phyloP scores from a whole-genome alignment of 2,329 filamentous ascomycete genomes.

The Fusarium sp. region DNA sequence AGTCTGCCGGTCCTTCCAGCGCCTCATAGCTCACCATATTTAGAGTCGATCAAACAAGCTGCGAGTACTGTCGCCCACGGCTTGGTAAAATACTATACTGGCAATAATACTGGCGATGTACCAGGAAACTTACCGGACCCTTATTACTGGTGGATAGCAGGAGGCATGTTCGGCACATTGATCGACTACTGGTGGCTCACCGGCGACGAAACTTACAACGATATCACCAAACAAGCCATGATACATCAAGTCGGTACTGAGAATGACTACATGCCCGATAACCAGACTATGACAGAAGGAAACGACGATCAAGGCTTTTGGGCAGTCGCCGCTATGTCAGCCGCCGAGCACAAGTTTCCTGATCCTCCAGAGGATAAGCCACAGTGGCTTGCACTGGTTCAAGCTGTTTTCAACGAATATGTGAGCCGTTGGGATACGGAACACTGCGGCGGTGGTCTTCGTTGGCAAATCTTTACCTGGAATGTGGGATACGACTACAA shows the following conservation, averaged over 20 bases:
- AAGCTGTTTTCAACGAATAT: slow-evolving; percentile 85
- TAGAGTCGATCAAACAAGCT: slow-evolving; percentile 63
- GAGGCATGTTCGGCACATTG: slow-evolving; percentile 77
- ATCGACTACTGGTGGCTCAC: slow-evolving; percentile 80
- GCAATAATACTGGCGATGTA: slow-evolving; percentile 68
- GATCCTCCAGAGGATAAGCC: slow-evolving; percentile 71
- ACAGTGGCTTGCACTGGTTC: slow-evolving; percentile 79
- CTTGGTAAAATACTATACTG: slow-evolving; percentile 63
- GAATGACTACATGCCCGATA: slow-evolving; percentile 73
- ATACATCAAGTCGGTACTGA: slow-evolving; percentile 70
- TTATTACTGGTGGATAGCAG: slow-evolving; percentile 83
- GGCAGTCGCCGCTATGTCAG: slow-evolving; percentile 82
- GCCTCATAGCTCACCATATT: not conserved
- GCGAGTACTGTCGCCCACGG: slow-evolving; percentile 61
- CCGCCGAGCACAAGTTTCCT: slow-evolving; percentile 80
- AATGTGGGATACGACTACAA: slow-evolving; percentile 79
- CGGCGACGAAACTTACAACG: slow-evolving; percentile 73
- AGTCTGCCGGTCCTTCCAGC: not conserved
- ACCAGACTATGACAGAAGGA: slow-evolving; percentile 70
- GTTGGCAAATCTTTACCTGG: slow-evolving; percentile 87
- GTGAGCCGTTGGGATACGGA: slow-evolving; percentile 74
- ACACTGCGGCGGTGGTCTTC: slow-evolving; percentile 77
- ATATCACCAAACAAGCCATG: slow-evolving; percentile 68
- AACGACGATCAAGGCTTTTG: slow-evolving; percentile 88
- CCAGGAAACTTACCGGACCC: slow-evolving; percentile 69